Conservation (phyloP, 371 early-diverging fungal species). For the Coemansia sp. region DNA sequence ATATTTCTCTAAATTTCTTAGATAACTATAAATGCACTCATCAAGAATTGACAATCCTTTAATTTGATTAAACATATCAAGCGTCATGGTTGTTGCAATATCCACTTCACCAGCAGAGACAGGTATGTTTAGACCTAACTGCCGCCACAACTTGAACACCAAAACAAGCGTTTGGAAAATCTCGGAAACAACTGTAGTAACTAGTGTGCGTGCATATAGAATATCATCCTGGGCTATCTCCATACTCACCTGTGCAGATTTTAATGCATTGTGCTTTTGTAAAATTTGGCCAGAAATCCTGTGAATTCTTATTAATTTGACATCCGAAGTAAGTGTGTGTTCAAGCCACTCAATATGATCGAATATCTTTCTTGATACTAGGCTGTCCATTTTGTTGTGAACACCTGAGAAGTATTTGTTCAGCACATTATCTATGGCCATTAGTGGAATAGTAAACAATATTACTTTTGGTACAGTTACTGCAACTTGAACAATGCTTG, state of each 20-base stretch:
- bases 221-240: not conserved
- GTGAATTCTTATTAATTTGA: not conserved
- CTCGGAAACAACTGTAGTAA: not conserved
- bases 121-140: not conserved
- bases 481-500: not conserved
- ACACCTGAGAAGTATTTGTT: not conserved
- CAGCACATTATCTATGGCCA: not conserved
- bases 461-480: constrained; percentile 10
- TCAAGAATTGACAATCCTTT: not conserved
- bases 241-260: not conserved
- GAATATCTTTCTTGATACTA: no score
- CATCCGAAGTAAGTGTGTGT: not conserved
- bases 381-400: no score
- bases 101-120: constrained; percentile 21
- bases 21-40: not conserved
- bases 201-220: not conserved
- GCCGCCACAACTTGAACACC: constrained; percentile 8
- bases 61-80: not conserved
- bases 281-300: not conserved
- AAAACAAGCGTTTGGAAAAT: constrained; percentile 4
- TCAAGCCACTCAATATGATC: no score
- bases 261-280: not conserved
- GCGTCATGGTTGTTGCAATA: not conserved
- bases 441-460: not conserved
- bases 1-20: not conserved